A percentile compares a stretch with the other conserved stretches of the same genome.
phyloP scores from a whole-genome alignment of 2,329 filamentous ascomycete genomes.

The Monosporascus sp. region DNA sequence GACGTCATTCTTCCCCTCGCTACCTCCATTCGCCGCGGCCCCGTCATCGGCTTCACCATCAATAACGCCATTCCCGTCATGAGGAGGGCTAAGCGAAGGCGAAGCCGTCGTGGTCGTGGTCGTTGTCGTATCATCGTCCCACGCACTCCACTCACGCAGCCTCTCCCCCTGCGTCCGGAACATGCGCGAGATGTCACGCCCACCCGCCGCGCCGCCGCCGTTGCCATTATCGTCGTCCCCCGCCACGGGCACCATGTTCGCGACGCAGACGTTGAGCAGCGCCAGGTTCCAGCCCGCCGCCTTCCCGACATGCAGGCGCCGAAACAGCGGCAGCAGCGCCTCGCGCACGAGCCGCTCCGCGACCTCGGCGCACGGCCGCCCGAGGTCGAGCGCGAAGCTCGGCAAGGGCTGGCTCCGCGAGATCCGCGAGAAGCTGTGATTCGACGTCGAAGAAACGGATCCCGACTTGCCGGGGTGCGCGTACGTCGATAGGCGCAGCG shows the following conservation, averaged over 20 bases:
- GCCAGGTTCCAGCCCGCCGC: conserved; percentile 71
- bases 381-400: conserved; percentile 63
- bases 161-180: conserved; percentile 69
- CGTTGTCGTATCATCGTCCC: conserved; percentile 26
- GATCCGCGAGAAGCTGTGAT: conserved; percentile 51
- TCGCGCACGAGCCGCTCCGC: conserved; percentile 67
- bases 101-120: conserved; percentile 3
- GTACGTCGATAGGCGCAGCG: conserved; percentile 73
- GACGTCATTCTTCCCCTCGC: neutral
- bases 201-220: conserved; percentile 28
- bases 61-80: neutral
- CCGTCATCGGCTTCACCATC: neutral
- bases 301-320: conserved; percentile 63
- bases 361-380: conserved; percentile 50
- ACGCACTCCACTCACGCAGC: conserved; percentile 60
- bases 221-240: conserved; percentile 40
- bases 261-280: conserved; percentile 79
- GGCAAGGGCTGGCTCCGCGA: conserved; percentile 74
- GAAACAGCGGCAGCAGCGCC: conserved; percentile 64
- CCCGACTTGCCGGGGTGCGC: conserved; percentile 34
- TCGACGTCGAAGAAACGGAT: conserved; percentile 41
- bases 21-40: neutral
- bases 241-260: conserved; percentile 63
- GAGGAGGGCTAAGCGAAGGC: neutral
- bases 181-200: conserved; percentile 77